Evolutionary conservation across 306 rosid genomes (phyloP).

Genomic region (Calophaca sinica): DNA sequence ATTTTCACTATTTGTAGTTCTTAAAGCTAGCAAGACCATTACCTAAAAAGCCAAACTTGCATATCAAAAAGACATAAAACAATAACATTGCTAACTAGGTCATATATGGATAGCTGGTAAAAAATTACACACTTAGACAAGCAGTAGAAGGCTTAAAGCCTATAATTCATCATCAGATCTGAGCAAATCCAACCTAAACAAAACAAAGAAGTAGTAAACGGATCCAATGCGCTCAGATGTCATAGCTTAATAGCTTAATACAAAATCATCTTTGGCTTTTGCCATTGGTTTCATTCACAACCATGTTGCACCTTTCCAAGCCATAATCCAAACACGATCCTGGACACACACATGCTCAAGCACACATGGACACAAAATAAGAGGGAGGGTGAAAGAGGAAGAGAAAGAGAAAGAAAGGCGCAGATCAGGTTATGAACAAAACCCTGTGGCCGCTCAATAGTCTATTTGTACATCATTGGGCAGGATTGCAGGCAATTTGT

Average conservation of each 20-base stretch:
- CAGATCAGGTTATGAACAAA: slow-evolving; percentile 15
- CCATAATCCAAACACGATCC: not conserved
- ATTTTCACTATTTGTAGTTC: not conserved
- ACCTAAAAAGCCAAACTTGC: too few relatives aligned
- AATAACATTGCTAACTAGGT: too few relatives aligned
- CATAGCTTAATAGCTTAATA: too few relatives aligned
- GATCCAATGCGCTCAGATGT: not conserved
- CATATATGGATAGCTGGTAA: too few relatives aligned
- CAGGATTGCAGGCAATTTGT: too few relatives aligned
- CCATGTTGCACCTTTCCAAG: slow-evolving; percentile 12
- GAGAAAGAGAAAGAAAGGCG: not conserved
- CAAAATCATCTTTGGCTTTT: too few relatives aligned
- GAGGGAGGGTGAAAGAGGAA: too few relatives aligned
- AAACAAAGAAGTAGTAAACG: not conserved
- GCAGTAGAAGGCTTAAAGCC: not conserved
- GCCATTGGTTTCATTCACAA: slow-evolving; percentile 33
- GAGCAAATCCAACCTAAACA: not conserved
- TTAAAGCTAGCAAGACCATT: not conserved
- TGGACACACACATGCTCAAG: not conserved
- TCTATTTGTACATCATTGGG: slow-evolving; percentile 33
- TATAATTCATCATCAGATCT: not conserved
- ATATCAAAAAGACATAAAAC: too few relatives aligned
- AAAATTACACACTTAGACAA: not conserved
- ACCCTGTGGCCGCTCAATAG: slow-evolving; percentile 2
- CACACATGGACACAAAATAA: not conserved